These are phyloP conservation scores for Lagenidium sp. DNA, from an alignment of 352 stramenopile genomes.

Conservation along the genomic window DNA sequence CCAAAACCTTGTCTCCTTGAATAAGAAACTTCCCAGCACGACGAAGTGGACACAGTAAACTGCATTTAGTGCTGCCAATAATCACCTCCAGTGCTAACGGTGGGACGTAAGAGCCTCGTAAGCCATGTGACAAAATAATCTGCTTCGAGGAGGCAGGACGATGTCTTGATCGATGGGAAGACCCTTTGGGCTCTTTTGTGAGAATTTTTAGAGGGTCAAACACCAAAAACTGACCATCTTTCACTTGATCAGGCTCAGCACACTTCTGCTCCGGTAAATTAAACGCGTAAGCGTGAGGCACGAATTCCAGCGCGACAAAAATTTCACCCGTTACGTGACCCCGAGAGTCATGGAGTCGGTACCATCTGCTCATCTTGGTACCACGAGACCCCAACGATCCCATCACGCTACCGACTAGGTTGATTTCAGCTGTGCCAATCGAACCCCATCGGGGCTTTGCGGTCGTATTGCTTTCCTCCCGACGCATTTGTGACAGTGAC, in stretches of 20 bases:
- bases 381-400: conserved; percentile 39
- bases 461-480: conserved; percentile 40
- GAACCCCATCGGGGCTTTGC: conserved; percentile 62
- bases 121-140: conserved; percentile 62
- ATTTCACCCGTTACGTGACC: conserved; percentile 79
- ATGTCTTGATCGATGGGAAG: conserved; percentile 13
- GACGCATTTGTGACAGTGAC: conserved; percentile 12
- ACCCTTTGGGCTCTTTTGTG: conserved; percentile 27
- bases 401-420: conserved; percentile 83
- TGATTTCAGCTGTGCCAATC: conserved; percentile 76
- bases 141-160: conserved; percentile 27
- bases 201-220: conserved; percentile 83
- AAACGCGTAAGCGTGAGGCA: too few species aligned
- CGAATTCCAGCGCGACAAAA: conserved; percentile 75
- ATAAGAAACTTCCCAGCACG: conserved; percentile 85
- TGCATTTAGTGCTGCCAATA: conserved; percentile 57
- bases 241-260: conserved; percentile 64
- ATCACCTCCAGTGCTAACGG: conserved; percentile 79
- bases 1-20: conserved; percentile 75
- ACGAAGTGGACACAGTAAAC: conserved; percentile 73
- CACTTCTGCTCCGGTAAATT: too few species aligned
- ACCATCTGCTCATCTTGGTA: conserved; percentile 75
- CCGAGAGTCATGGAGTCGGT: conserved; percentile 69
- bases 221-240: conserved; percentile 75
- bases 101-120: conserved; percentile 77